Evolutionary conservation across 495 filamentous ascomycete species (phyloP), one percentile per base, ranked within the genome.

Genomic region (Umbilicaria muhlenbergii): DNA sequence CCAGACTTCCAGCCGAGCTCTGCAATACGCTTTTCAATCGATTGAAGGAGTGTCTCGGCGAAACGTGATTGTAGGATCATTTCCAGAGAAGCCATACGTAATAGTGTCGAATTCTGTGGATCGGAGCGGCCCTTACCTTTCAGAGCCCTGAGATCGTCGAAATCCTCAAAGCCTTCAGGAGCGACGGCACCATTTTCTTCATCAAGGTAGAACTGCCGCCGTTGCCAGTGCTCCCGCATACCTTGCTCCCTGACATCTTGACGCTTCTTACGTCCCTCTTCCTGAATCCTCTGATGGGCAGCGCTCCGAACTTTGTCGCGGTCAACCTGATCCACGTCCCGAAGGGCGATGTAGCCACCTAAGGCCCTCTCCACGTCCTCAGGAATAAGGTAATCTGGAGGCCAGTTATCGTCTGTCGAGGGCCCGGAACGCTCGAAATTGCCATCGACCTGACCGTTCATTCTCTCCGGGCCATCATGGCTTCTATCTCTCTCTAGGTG

Each of bases 181-280:
- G 73, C 66, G 10, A 62, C 53, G 5, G 71, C 70, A 11, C 81
- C 81, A 55, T 86, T 83, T 61, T 86, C 83, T 54, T 85, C 81
- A 36, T 88, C 84, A 16, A 81, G 69, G 51, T 88, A 88, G 51
- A 88, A 88, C 21, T 75, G 74, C 41, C 83, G 66, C 40, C 76
- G 67, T 48, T 72, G 72, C 80, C 81, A 84, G 38, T 82, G 74
- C 43, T 89, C 78, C 47, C 80, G 68, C 14, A 83, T 66, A 39
- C 71, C 75, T 39, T 66, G 66, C 16, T 60, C 61, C n/a, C 67
- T 61, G 32, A 58, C 51, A 21, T 64, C 58, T 36, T 67, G 32
- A 34, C 62, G 58, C 48, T 59, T 57, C 38, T 57, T 36, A 38
- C 42, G 56, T n/a, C 62, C 59, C 38, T 65, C 62, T 36, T 61